phyloP scores from a whole-genome alignment of 345 rosid genomes.

The Salix brachista region DNA sequence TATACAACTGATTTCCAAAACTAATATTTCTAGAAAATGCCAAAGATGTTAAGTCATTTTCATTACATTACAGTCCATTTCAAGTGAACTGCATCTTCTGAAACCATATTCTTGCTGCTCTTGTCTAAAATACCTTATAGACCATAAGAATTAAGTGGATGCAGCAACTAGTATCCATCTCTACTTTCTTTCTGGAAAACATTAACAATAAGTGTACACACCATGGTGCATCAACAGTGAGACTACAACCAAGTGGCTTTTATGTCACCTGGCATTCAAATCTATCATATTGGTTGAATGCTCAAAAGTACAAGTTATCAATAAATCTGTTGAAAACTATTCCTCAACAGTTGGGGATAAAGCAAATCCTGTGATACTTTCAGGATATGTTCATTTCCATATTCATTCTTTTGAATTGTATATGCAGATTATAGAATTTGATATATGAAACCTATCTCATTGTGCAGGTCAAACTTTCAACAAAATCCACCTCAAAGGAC shows the following conservation, averaged over 20 bases:
- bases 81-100: not conserved
- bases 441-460: too few relatives aligned
- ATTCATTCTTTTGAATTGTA: not conserved
- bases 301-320: not conserved
- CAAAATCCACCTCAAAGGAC: constrained; percentile 56
- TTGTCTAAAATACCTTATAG: not conserved
- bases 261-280: not conserved
- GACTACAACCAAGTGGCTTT: constrained; percentile 31
- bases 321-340: too few relatives aligned
- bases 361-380: constrained; percentile 32
- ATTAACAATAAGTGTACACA: constrained; percentile 45
- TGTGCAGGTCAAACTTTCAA: constrained; percentile 52
- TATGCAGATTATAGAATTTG: constrained; percentile 22
- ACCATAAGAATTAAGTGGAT: not conserved
- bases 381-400: not conserved
- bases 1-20: not conserved
- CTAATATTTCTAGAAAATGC: not conserved
- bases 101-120: not conserved
- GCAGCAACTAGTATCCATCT: not conserved
- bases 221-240: constrained; percentile 84
- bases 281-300: not conserved
- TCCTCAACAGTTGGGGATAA: constrained; percentile 30
- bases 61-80: not conserved
- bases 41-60: not conserved
- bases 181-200: not conserved